Conservation (phyloP, 2,329 filamentous ascomycete species). For the Periglandula ipomoeae region DNA sequence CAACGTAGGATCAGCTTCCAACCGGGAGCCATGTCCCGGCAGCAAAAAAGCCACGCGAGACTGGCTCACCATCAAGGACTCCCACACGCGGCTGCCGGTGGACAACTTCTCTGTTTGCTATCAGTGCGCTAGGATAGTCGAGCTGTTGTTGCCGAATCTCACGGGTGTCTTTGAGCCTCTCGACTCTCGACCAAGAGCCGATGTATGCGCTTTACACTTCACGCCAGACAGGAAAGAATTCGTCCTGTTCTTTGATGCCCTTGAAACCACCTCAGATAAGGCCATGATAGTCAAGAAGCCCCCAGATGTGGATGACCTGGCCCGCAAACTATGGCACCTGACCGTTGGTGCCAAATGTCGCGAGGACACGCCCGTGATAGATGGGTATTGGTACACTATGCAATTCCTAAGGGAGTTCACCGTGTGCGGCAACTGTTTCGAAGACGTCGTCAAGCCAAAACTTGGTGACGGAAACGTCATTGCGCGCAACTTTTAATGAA, state of each 20-base stretch:
- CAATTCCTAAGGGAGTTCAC: conserved; percentile 67
- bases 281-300: conserved; percentile 34
- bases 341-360: conserved; percentile 53
- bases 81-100: conserved; percentile 52
- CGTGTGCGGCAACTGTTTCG: conserved; percentile 81
- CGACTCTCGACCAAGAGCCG: conserved; percentile 36
- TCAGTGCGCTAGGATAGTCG: conserved; percentile 62
- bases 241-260: conserved; percentile 48
- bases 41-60: conserved; percentile 44
- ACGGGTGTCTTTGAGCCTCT: conserved; percentile 54
- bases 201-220: conserved; percentile 62
- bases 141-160: conserved; percentile 65
- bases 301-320: conserved; percentile 52
- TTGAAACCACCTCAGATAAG: conserved; percentile 48
- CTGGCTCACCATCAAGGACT: conserved; percentile 72
- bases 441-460: conserved; percentile 66
- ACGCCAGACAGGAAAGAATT: conserved; percentile 43
- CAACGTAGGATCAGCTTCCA: conserved; percentile 41
- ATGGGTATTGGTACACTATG: conserved; percentile 69
- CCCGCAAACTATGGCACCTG: conserved; percentile 53
- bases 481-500: conserved; percentile 57
- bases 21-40: conserved; percentile 47
- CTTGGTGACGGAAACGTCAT: conserved; percentile 44
- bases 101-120: conserved; percentile 67
- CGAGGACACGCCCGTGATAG: conserved; percentile 51